These are phyloP conservation scores for Buxus sempervirens DNA, from an alignment of 164 flowering plant genomes.

Conservation along the genomic window DNA sequence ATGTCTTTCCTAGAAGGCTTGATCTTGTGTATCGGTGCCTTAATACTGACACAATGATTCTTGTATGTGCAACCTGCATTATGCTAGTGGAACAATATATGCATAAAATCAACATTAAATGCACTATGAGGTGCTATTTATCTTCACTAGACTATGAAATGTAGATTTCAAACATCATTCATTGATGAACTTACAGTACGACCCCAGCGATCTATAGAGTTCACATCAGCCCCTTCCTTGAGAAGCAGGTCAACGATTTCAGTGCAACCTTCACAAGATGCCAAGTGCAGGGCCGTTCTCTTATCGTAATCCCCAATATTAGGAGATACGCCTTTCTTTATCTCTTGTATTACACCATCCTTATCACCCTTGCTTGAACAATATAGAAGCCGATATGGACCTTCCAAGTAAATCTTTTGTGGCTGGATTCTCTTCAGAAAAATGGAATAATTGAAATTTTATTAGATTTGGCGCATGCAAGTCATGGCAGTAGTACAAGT, in stretches of 20 bases:
- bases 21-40: no score
- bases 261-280: slow-evolving; percentile 56
- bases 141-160: neutral
- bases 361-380: slow-evolving; percentile 56
- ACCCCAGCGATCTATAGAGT: slow-evolving; percentile 55
- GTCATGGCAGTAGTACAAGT: neutral
- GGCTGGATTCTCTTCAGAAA: slow-evolving; percentile 15
- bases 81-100: no score
- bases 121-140: neutral
- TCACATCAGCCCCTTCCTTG: slow-evolving; percentile 57
- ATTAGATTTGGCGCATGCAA: neutral
- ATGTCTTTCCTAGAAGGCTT: no score
- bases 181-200: slow-evolving; percentile 47
- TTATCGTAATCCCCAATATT: slow-evolving; percentile 52
- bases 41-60: no score
- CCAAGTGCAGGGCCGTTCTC: slow-evolving; percentile 67
- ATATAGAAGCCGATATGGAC: slow-evolving; percentile 50
- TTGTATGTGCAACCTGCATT: no score
- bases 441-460: neutral
- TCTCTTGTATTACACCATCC: slow-evolving; percentile 49
- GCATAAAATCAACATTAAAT: no score
- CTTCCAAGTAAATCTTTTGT: slow-evolving; percentile 23
- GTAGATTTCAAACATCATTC: neutral
- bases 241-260: slow-evolving; percentile 50
- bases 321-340: slow-evolving; percentile 49